A percentile compares a stretch with the other conserved stretches of the same genome.
phyloP scores from a whole-genome alignment of 768 basidiomycete genomes.

The Rhizopogon vesiculosus region DNA sequence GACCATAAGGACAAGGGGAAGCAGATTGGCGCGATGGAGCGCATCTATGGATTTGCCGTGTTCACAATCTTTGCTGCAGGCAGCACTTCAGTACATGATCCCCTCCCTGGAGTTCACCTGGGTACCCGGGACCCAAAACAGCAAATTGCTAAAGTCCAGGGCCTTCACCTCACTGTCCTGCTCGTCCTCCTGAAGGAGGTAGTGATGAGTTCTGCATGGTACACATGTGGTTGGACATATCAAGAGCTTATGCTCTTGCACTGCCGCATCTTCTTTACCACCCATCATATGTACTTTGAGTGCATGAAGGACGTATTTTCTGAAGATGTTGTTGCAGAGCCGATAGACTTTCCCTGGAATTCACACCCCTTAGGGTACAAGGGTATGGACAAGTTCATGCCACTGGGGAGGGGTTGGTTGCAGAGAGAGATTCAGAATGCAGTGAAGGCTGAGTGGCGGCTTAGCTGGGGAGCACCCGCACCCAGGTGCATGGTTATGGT shows the following conservation, averaged over 20 bases:
- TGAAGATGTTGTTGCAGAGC: constrained; percentile 17
- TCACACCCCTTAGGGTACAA: too few species aligned
- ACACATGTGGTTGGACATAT: constrained; percentile 18
- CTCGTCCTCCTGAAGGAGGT: not conserved
- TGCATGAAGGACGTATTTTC: constrained; percentile 15
- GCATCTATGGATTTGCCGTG: not conserved
- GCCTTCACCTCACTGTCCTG: constrained; percentile 1
- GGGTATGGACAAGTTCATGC: too few species aligned
- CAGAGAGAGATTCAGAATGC: too few species aligned
- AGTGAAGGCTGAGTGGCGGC: too few species aligned
- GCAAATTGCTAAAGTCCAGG: constrained; percentile 1
- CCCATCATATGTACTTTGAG: constrained; percentile 17
- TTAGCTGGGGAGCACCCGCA: too few species aligned
- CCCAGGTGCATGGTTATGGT: not conserved
- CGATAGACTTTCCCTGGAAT: not conserved
- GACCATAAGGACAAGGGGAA: not conserved
- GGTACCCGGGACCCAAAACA: not conserved
- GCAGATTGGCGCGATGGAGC: constrained; percentile 7
- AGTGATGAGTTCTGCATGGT: constrained; percentile 7
- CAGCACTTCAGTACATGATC: not conserved
- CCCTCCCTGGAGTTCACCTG: not conserved
- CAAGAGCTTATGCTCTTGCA: constrained; percentile 15
- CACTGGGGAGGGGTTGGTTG: too few species aligned
- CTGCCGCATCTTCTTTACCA: constrained; percentile 15
- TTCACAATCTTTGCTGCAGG: constrained; percentile 4